These are phyloP conservation scores for Rhodotorula sp. DNA, from an alignment of 1,284 basidiomycete genomes.

Conservation along the genomic window DNA sequence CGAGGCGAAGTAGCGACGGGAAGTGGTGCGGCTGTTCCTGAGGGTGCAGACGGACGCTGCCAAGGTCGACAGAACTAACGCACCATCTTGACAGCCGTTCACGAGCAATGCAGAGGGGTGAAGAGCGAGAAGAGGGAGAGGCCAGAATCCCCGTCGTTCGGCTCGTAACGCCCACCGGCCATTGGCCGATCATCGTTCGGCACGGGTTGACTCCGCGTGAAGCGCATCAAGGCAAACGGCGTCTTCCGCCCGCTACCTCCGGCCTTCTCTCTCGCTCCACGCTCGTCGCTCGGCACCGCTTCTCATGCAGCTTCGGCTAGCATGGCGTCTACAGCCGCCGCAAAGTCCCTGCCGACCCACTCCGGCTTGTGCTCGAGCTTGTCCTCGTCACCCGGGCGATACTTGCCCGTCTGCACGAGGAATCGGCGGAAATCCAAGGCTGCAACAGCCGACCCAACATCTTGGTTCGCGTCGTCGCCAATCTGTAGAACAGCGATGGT, in stretches of 20 bases:
- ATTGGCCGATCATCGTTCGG: too few species aligned
- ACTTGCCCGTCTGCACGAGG: slow-evolving; percentile 74
- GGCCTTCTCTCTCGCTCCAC: too few species aligned
- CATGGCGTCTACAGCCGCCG: slow-evolving; percentile 17
- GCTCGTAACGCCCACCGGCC: too few species aligned
- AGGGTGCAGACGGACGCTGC: too few species aligned
- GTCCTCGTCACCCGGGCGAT: slow-evolving; percentile 61
- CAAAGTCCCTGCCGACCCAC: slow-evolving; percentile 26
- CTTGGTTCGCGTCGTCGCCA: slow-evolving; percentile 73
- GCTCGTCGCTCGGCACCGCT: too few species aligned
- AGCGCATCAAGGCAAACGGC: not conserved
- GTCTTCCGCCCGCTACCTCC: not conserved
- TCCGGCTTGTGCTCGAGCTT: slow-evolving; percentile 38
- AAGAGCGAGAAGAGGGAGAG: too few species aligned
- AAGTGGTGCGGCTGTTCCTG: too few species aligned
- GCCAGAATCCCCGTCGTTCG: too few species aligned
- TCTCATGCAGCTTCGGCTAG: not conserved
- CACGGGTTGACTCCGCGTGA: not conserved
- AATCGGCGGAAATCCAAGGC: slow-evolving; percentile 74
- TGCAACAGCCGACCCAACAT: slow-evolving; percentile 71
- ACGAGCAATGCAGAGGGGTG: too few species aligned
- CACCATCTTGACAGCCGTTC: too few species aligned
- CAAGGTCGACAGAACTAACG: too few species aligned
- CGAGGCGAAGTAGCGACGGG: too few species aligned
- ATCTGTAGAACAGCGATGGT: not conserved